Percentiles rank a stretch among this genome's conserved stretches.
These are phyloP conservation scores for Millerozyma acaciae DNA, from an alignment of 805 yeast species.

Conservation along the genomic window DNA sequence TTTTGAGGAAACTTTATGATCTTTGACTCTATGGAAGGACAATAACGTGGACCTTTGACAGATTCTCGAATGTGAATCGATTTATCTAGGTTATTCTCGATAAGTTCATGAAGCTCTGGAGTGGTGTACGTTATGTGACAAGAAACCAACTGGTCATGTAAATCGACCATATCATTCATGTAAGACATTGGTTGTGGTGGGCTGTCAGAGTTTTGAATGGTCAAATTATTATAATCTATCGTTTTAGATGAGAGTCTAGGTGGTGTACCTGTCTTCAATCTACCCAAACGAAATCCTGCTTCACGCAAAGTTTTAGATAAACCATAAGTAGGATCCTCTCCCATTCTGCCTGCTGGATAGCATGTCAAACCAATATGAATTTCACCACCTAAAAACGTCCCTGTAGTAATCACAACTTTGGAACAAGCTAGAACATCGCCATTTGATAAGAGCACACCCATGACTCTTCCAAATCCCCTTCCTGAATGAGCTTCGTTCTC, in stretches of 20 bases:
- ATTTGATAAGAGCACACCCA: slow-evolving; percentile 70
- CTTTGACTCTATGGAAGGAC: slow-evolving; percentile 95
- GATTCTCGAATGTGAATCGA: slow-evolving; percentile 91
- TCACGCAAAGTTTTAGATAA: slow-evolving; percentile 71
- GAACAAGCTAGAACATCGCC: slow-evolving; percentile 59
- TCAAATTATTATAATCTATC: slow-evolving; percentile 62
- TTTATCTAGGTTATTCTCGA: slow-evolving; percentile 67
- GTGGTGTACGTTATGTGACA: slow-evolving; percentile 84
- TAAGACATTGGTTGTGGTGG: slow-evolving; percentile 91
- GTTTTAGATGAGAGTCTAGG: slow-evolving; percentile 75
- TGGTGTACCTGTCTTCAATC: slow-evolving; percentile 97
- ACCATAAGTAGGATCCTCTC: slow-evolving; percentile 89
- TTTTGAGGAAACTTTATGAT: slow-evolving; percentile 76
- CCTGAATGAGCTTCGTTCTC: slow-evolving; percentile 27
- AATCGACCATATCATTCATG: slow-evolving; percentile 63
- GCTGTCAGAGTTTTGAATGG: slow-evolving; percentile 72
- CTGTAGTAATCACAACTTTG: slow-evolving; percentile 86
- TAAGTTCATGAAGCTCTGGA: slow-evolving; percentile 63
- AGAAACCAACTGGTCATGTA: slow-evolving; percentile 52
- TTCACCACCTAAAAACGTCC: slow-evolving; percentile 92
- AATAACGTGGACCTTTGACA: slow-evolving; percentile 93
- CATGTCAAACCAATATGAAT: slow-evolving; percentile 82
- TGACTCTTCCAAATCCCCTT: slow-evolving; percentile 43
- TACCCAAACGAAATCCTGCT: slow-evolving; percentile 79
- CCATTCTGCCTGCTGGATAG: slow-evolving; percentile 89